Evolutionary conservation across 208 protist genomes (phyloP).

Genomic region (Phytomonas francai): DNA sequence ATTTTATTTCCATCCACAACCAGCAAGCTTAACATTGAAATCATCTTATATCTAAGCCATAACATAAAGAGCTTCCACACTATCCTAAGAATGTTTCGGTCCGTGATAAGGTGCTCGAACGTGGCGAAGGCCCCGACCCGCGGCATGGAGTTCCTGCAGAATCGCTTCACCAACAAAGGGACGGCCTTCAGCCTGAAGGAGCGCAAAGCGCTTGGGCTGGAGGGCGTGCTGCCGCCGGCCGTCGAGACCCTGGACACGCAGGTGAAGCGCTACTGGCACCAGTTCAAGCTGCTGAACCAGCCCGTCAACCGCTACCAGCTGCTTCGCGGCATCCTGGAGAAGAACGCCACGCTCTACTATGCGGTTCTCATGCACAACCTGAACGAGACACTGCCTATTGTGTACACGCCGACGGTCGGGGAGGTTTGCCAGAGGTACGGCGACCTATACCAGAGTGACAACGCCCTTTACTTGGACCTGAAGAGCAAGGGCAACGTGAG

Average conservation of each 20-base stretch:
- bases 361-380: conserved; percentile 58
- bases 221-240: conserved; percentile 47
- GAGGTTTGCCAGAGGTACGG: conserved; percentile 89
- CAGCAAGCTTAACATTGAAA: conserved; percentile 1
- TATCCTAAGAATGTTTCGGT: neutral
- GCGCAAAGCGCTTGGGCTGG: conserved; percentile 42
- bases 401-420: conserved; percentile 89
- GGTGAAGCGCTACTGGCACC: conserved; percentile 52
- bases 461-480: conserved; percentile 85
- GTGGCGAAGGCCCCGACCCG: conserved; percentile 29
- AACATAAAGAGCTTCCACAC: neutral
- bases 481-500: conserved; percentile 69
- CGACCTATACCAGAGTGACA: conserved; percentile 59
- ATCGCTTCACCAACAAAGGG: conserved; percentile 65
- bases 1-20: too few species aligned
- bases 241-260: conserved; percentile 65
- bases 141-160: conserved; percentile 56
- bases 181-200: conserved; percentile 61
- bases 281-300: conserved; percentile 51
- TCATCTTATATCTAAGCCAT: neutral
- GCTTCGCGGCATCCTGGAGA: conserved; percentile 17
- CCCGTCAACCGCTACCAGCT: conserved; percentile 59
- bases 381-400: conserved; percentile 64
- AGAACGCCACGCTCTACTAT: conserved; percentile 77
- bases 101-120: conserved; percentile 17